These are phyloP conservation scores for Umbelopsis ramanniana DNA, from an alignment of 192 early-diverging fungal genomes.

Conservation along the genomic window DNA sequence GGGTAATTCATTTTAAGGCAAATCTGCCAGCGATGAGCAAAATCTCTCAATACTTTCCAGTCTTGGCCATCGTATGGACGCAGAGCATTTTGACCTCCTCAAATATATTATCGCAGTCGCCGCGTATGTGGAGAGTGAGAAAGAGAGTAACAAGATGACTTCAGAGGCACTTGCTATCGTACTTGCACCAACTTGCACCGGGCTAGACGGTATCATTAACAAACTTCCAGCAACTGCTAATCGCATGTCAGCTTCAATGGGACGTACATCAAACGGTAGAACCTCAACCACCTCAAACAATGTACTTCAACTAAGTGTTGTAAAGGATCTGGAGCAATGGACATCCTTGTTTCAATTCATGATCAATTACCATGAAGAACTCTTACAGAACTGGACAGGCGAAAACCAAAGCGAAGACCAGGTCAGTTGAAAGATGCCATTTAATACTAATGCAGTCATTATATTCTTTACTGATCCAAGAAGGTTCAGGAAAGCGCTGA, in stretches of 20 bases:
- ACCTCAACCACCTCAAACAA: neutral
- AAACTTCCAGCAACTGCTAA: neutral
- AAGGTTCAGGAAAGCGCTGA: neutral
- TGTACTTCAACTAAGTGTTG: neutral
- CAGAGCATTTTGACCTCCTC: slow-evolving; percentile 5
- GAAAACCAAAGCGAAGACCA: neutral
- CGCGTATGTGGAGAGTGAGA: neutral
- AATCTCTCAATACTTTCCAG: slow-evolving; percentile 1
- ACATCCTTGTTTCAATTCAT: slow-evolving; percentile 13
- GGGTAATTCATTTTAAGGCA: neutral
- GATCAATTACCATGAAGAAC: slow-evolving; percentile 2
- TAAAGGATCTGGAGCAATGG: slow-evolving; percentile 18
- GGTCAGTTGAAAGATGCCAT: neutral
- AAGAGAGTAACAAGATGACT: slow-evolving; percentile 10
- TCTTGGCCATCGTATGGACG: slow-evolving; percentile 5
- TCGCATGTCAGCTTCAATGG: neutral
- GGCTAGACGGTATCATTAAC: slow-evolving; percentile 1
- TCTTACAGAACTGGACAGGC: neutral
- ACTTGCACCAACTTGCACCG: slow-evolving; percentile 13
- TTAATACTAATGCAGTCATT: neutral
- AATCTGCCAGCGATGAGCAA: slow-evolving; percentile 5
- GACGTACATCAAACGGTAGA: neutral
- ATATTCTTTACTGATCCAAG: neutral
- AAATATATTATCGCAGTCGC: slow-evolving; percentile 15
- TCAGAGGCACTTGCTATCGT: slow-evolving; percentile 6